Evolutionary conservation across 352 stramenopile genomes (phyloP), one percentile per base, ranked within the genome.

Genomic region (Phytopythium oedochilum): DNA sequence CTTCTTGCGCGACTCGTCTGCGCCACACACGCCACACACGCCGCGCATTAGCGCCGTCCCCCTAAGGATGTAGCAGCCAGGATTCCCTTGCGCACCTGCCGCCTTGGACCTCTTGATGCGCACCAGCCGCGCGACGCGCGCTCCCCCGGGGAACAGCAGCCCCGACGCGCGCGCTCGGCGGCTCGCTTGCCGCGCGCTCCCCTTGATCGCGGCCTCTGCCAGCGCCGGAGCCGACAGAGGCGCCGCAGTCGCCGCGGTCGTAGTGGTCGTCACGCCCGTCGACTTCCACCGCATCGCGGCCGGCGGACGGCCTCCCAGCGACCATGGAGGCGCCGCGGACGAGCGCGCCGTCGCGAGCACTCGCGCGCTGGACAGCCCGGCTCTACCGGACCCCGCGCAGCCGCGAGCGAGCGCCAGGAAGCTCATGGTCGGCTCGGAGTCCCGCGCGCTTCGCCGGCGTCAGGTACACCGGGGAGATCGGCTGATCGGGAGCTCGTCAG

Each of bases 61-160:
- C 11, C 7, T 11, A 34, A 11, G 29, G 29, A 34, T 34, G 29
- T 5, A 34, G 5, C 5, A 34, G 5, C 29, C 5, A 5, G 29
- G 5, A 10, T 36, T n/a, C n/a, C n/a, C n/a, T n/a, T n/a, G n/a
- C 25, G 32, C 45, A 48, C 10, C 42, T 55, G 38, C 49, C 18
- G 57, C 54, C 35, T 72, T 63, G 44, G 23, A 63, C 52, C 73
- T 42, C 60, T 69, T 69, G 14, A 74, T 18, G 22, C 59, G 65
- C 45, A 74, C 55, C 44, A 74, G 39, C 7, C 53, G 51, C 15
- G 70, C 51, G 34, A 74, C 48, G 28, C 71, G 66, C n/a, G 60
- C 55, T 15, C 59, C 63, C 20, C 69, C 63, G 9, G 71, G 36
- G 23, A 63, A 20, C 51, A 75, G 15, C 32, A 49, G 15, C 46